Evolutionary conservation across 805 yeast genomes (phyloP).

Genomic region (Debaryomyces maramus): DNA sequence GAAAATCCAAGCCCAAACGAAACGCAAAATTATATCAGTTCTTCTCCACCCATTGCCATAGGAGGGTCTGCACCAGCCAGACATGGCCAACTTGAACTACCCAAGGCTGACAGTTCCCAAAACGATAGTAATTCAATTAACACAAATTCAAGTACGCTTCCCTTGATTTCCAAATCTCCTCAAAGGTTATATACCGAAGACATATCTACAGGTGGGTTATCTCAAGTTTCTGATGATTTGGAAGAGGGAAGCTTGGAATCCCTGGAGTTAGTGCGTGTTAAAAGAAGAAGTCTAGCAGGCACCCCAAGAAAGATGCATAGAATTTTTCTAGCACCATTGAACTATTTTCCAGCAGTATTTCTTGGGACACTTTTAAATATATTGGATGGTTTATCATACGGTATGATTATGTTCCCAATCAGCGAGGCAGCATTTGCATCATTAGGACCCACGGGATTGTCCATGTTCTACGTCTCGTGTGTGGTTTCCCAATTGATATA

Average conservation of each 20-base stretch:
- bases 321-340: slow-evolving; percentile 36
- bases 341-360: slow-evolving; percentile 75
- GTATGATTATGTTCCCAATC: slow-evolving; percentile 95
- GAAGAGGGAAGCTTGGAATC: slow-evolving; percentile 3
- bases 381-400: slow-evolving; percentile 91
- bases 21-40: slow-evolving; percentile 10
- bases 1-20: slow-evolving; percentile 3
- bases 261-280: slow-evolving; percentile 5
- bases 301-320: slow-evolving; percentile 12
- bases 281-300: slow-evolving; percentile 7
- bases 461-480: slow-evolving; percentile 92
- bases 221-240: slow-evolving; percentile 1
- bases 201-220: background rate
- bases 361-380: slow-evolving; percentile 83
- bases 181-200: slow-evolving; percentile 3
- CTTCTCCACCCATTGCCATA: slow-evolving; percentile 25
- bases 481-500: slow-evolving; percentile 86
- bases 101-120: too few relatives aligned
- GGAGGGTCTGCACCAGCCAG: background rate
- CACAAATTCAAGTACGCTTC: background rate
- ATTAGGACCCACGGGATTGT: slow-evolving; percentile 84
- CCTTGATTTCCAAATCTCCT: slow-evolving; percentile 1
- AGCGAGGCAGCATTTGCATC: slow-evolving; percentile 74
- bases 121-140: background rate
- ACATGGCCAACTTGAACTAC: background rate